phyloP scores from a whole-genome alignment of 257 asterid genomes.

The Avicennia marina region DNA sequence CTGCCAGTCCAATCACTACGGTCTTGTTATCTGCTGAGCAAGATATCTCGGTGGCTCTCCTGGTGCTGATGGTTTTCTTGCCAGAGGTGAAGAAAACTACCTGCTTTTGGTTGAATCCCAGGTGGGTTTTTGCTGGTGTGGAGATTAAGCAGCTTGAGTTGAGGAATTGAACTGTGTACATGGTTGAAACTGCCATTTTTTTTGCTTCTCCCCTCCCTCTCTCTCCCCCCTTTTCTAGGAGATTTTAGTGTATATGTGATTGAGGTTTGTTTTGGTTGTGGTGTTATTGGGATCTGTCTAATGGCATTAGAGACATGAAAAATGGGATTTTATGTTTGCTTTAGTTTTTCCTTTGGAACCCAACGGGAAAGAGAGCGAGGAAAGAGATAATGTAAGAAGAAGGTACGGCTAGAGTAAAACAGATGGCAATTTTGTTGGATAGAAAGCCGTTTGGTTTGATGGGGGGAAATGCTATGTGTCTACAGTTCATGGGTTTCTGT shows the following conservation, averaged over 20 bases:
- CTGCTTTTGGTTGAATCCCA: constrained; percentile 56
- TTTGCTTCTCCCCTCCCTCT: neutral
- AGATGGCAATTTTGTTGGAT: no score
- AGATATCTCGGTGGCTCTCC: constrained; percentile 21
- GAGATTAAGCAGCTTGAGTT: constrained; percentile 68
- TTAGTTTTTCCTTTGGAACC: no score
- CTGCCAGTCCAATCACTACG: constrained; percentile 79
- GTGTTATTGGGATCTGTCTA: neutral
- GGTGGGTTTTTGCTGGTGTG: constrained; percentile 59
- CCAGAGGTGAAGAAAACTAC: constrained; percentile 36
- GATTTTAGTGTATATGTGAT: constrained; percentile 8
- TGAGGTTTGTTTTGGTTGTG: no score
- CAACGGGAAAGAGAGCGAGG: neutral
- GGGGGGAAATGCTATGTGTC: constrained; percentile 24
- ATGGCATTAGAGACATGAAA: neutral
- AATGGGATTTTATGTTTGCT: constrained; percentile 7
- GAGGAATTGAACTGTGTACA: constrained; percentile 65
- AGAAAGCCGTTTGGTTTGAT: no score
- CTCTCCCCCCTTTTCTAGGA: constrained; percentile 21
- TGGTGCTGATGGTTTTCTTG: constrained; percentile 15
- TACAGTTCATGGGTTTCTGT: constrained; percentile 16
- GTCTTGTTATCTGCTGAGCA: constrained; percentile 63
- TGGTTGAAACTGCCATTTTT: constrained; percentile 77
- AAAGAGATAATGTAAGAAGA: neutral
- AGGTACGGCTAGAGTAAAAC: no score